These are phyloP conservation scores for Teratosphaeria nubilosa DNA, from an alignment of 2,329 filamentous ascomycete species.

Conservation along the genomic window DNA sequence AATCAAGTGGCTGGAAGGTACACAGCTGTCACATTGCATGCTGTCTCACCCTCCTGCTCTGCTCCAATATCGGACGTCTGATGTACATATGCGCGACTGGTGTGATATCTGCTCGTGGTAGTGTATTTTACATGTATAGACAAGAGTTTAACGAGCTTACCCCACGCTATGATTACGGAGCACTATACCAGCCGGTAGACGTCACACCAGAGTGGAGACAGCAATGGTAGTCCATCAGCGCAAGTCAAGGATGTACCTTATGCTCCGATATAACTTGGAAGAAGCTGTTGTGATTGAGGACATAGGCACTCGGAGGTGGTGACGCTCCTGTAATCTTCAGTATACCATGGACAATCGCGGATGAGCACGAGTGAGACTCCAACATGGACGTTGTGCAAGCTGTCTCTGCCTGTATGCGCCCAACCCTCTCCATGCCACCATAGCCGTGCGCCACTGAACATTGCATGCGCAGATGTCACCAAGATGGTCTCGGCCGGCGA, in stretches of 20 bases:
- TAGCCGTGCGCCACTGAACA: neutral
- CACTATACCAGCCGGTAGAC: neutral
- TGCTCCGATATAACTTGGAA: neutral
- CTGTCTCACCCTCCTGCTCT: no score
- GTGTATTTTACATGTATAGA: neutral
- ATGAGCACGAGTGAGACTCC: neutral
- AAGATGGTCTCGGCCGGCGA: conserved; percentile 89
- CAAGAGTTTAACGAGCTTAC: neutral
- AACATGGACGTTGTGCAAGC: conserved; percentile 88
- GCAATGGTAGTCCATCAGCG: neutral
- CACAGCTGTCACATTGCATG: neutral
- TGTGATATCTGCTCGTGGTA: no score
- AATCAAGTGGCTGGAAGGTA: neutral
- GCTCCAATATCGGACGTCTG: no score
- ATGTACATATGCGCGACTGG: neutral
- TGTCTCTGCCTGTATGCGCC: conserved; percentile 57
- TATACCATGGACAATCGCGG: neutral
- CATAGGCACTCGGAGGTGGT: neutral
- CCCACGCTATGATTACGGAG: neutral
- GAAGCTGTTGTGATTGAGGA: neutral
- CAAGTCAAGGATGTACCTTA: neutral
- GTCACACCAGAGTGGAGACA: neutral
- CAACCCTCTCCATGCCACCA: neutral
- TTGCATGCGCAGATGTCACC: conserved; percentile 53
- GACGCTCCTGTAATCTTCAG: neutral